phyloP scores from a whole-genome alignment of 345 rosid species.

The Lepidium aucheri region DNA sequence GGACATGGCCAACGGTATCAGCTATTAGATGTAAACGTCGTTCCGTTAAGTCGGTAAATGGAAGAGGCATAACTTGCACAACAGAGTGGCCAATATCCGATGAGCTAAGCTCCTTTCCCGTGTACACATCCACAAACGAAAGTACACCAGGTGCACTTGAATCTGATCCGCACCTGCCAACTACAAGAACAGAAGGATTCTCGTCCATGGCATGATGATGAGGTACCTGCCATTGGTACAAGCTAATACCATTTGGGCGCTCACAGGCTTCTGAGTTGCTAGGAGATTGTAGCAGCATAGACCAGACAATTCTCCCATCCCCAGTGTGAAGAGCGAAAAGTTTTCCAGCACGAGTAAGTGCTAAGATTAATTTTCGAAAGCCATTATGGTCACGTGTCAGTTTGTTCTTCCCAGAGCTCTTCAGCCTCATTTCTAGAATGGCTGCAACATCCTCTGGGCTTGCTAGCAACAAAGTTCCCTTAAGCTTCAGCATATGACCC shows the following conservation, averaged over 20 bases:
- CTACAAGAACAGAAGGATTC: slow-evolving; percentile 84
- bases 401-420: slow-evolving; percentile 88
- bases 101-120: slow-evolving; percentile 63
- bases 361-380: slow-evolving; percentile 83
- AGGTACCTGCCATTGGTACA: slow-evolving; percentile 93
- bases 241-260: slow-evolving; percentile 47
- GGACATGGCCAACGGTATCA: slow-evolving; percentile 51
- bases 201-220: slow-evolving; percentile 96
- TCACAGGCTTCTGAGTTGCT: slow-evolving; percentile 55
- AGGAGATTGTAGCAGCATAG: slow-evolving; percentile 53
- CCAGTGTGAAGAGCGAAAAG: slow-evolving; percentile 91
- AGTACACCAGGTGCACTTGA: slow-evolving; percentile 56
- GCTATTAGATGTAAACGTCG: slow-evolving; percentile 82
- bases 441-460: slow-evolving; percentile 84
- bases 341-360: slow-evolving; percentile 79
- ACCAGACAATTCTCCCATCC: slow-evolving; percentile 94
- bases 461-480: slow-evolving; percentile 93
- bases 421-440: slow-evolving; percentile 78
- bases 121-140: slow-evolving; percentile 82
- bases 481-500: slow-evolving; percentile 92
- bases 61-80: slow-evolving; percentile 76
- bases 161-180: slow-evolving; percentile 63
- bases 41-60: slow-evolving; percentile 81
- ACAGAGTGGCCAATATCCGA: slow-evolving; percentile 58
- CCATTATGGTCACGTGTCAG: slow-evolving; percentile 98